Base-by-base conservation (phyloP, 2,329 filamentous ascomycete species). In the Fusarium camptoceras region DNA sequence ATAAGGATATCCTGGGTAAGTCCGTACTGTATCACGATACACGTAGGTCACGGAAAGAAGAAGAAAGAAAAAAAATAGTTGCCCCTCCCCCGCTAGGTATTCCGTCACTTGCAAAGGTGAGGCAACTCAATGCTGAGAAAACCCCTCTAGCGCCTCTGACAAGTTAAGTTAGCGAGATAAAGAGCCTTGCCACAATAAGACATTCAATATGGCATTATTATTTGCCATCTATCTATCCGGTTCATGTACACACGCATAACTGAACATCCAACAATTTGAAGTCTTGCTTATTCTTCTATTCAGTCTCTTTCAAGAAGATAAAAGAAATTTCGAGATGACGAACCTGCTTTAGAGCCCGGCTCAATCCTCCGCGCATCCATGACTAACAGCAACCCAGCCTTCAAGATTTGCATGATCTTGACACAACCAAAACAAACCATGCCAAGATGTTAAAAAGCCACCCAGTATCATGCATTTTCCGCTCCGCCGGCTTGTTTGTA, bases 401-500 rank as follows among this genome's bases (percentile, higher is more conserved):
- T 54, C 42, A 55, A 44, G 41, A 66, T 73, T 72, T 74, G 72
- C 72, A 74, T 74, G 72, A 75, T 68, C 63, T 71, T 75, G 72
- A 74, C 72, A 73, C 72, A 75, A 64, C 60, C 51, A 57, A 55
- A 66, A 67, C 61, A 68, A 73, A 49, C 41, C 51, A 47, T 62
- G 64, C 59, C 69, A 66, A 71, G 63, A 57, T 44, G 39, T 56
- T 24, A 41, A 39, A 54, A 68, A 68, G 34, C 34, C 34, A 37
- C 34, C 49, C 54, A 59, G 55, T 34, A 71, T 70, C 68, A 70
- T 57, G 68, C 68, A 70, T 34, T 64, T 68, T 24, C 41, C 54
- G n/a, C 63, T 53, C 57, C 57, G 62, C 48, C 18, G 54, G 24
- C 34, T 41, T 43, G 42, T 12, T 44, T 31, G n/a, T 60, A 20